phyloP scores from a whole-genome alignment of 2,329 filamentous ascomycete genomes.

The Teratosphaeria viscida region DNA sequence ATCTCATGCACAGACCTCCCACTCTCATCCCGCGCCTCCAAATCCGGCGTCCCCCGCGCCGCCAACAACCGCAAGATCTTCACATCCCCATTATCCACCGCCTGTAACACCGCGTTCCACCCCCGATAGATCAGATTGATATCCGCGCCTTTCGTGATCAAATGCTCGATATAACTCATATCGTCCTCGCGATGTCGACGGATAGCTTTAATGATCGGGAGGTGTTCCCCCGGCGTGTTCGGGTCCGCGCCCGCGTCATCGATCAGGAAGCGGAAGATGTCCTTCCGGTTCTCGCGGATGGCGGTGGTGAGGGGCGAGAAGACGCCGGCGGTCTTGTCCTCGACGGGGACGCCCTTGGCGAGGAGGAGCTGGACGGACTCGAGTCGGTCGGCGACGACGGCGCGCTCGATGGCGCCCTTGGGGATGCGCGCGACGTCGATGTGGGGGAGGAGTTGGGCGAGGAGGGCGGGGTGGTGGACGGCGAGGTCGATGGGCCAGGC shows the following conservation, averaged over 20 bases:
- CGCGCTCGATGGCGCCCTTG: slow-evolving; percentile 58
- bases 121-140: slow-evolving; percentile 58
- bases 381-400: slow-evolving; percentile 56
- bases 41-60: slow-evolving; percentile 40
- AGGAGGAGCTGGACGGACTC: slow-evolving; percentile 57
- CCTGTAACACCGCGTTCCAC: slow-evolving; percentile 58
- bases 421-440: slow-evolving; percentile 50
- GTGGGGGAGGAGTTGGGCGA: slow-evolving; percentile 48
- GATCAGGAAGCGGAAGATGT: slow-evolving; percentile 52
- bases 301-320: slow-evolving; percentile 60
- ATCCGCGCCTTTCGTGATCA: slow-evolving; percentile 54
- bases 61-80: slow-evolving; percentile 44
- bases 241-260: slow-evolving; percentile 52
- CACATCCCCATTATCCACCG: slow-evolving; percentile 52
- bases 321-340: slow-evolving; percentile 63
- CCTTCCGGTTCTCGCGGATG: slow-evolving; percentile 51
- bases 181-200: slow-evolving; percentile 47
- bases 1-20: slow-evolving; percentile 48
- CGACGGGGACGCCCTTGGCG: slow-evolving; percentile 53
- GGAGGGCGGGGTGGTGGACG: slow-evolving; percentile 49
- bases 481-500: slow-evolving; percentile 65
- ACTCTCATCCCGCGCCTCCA: slow-evolving; percentile 44
- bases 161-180: slow-evolving; percentile 50
- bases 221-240: slow-evolving; percentile 58
- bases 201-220: slow-evolving; percentile 60